Base-by-base conservation (phyloP, 1,139 yeast genomes). In the Pichia sp. region DNA sequence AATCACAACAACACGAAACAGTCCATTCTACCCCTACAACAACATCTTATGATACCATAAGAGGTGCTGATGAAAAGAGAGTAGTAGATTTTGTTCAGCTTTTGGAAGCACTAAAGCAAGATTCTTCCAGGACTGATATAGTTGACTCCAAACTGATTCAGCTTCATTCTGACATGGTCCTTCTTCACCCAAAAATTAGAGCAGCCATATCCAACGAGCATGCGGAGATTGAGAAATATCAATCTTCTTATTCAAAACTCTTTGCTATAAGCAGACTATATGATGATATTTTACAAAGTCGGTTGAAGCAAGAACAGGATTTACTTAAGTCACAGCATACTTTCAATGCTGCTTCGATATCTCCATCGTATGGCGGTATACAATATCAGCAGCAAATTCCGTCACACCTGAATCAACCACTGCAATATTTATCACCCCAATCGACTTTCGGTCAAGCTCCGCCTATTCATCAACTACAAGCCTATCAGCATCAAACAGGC, bases 161-260 rank as follows among this genome's bases (percentile, higher is more conserved):
- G 48, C 70, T 87, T 47, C 86, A 87, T 63, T 76, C 81, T 19
- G 80, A 79, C 48, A 82, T 91, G 10, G 70, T 82, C 25, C 75
- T 79, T 21, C 68, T 88, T 51, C 84, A 87, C 56, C 96, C 98
- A 1, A 88, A 86, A 61, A 71, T 91, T 40, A 85, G 86, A 52
- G 74, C 77, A 36, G 79, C 88, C 13, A 70, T 90, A 47, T 77
- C 84, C 41, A 78, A 78, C 16, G 74, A 91, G 1, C 77, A 82
- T 36, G 78, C 79, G 48, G 85, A 82, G 62, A 82, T 90, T 61
- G 95, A 88, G 53, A 69, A 72, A 23, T 78, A 86, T 55, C 80
- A 87, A 58, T 93, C 87, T 54, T 75, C 89, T 78, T 90, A 88
- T 67, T 82, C 87, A 46, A 89, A 93, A 64, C 77, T 93, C 50